phyloP scores from a whole-genome alignment of 345 rosid species.

The Eucalyptus cladocalyx region DNA sequence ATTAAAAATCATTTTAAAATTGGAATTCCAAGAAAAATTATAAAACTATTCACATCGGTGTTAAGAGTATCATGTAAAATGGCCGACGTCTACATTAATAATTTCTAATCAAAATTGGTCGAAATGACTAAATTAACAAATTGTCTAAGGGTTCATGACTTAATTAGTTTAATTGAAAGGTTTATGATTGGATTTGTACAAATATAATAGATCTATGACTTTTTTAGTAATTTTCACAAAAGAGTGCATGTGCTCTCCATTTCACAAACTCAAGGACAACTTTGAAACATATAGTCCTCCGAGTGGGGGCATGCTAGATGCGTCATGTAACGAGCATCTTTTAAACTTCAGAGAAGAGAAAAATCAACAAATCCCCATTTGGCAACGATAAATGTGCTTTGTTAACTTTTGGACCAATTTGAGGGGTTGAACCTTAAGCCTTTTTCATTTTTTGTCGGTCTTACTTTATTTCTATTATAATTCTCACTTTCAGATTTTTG shows the following conservation, averaged over 20 bases:
- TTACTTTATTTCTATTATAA: too few relatives aligned
- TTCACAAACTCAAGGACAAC: background rate
- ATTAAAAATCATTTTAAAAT: too few relatives aligned
- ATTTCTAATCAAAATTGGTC: background rate
- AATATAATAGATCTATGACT: too few relatives aligned
- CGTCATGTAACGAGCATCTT: background rate
- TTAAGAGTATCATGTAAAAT: too few relatives aligned
- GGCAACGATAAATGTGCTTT: background rate
- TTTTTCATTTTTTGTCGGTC: too few relatives aligned
- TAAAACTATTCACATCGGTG: too few relatives aligned
- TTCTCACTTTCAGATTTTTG: too few relatives aligned
- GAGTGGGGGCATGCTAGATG: background rate
- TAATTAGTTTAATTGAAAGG: too few relatives aligned
- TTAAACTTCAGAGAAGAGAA: background rate
- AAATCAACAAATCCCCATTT: background rate
- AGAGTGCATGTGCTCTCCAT: background rate
- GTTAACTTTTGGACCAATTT: too few relatives aligned
- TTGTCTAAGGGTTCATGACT: too few relatives aligned
- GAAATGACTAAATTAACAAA: background rate
- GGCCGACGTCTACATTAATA: accelerated
- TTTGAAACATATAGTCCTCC: background rate
- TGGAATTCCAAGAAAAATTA: too few relatives aligned
- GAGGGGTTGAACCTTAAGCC: background rate
- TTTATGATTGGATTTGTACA: too few relatives aligned
- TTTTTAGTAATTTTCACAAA: background rate